These are phyloP conservation scores for Eremothecium cymbalariae DNA, from an alignment of 1,139 yeast species.

Conservation along the genomic window DNA sequence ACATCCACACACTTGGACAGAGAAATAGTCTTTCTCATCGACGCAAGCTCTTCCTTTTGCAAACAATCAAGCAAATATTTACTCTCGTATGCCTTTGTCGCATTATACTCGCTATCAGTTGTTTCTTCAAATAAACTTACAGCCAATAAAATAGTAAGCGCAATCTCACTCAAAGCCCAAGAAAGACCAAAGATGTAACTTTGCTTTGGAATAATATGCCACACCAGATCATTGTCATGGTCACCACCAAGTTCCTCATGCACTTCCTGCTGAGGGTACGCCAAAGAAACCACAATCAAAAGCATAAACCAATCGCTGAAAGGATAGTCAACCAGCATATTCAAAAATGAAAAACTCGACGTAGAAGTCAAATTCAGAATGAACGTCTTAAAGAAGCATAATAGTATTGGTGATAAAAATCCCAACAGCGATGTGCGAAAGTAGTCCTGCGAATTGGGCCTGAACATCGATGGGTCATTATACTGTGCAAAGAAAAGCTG, in stretches of 20 bases:
- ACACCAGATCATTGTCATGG: conserved; percentile 11
- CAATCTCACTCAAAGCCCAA: conserved; percentile 30
- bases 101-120: conserved; percentile 6
- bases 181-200: conserved; percentile 30
- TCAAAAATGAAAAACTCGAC: conserved; percentile 16
- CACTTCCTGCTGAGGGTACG: conserved; percentile 33
- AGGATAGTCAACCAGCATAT: conserved; percentile 26
- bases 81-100: not conserved
- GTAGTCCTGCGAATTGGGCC: conserved; percentile 32
- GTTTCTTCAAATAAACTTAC: conserved; percentile 25
- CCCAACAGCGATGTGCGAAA: conserved; percentile 31
- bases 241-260: conserved; percentile 14
- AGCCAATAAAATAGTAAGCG: conserved; percentile 23
- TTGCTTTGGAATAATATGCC: conserved; percentile 33
- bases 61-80: conserved; percentile 1
- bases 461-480: conserved; percentile 27
- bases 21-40: conserved; percentile 22
- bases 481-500: conserved; percentile 20
- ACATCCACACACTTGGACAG: conserved; percentile 28
- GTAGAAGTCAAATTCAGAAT: conserved; percentile 21
- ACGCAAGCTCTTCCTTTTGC: conserved; percentile 7
- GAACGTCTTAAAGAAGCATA: conserved; percentile 25
- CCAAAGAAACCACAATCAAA: conserved; percentile 27
- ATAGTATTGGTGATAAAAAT: conserved; percentile 29
- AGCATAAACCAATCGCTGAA: conserved; percentile 30